Percentiles rank a stretch among this genome's conserved stretches.
Evolutionary conservation across 345 rosid species (phyloP).

Genomic region (Litchi chinensis): DNA sequence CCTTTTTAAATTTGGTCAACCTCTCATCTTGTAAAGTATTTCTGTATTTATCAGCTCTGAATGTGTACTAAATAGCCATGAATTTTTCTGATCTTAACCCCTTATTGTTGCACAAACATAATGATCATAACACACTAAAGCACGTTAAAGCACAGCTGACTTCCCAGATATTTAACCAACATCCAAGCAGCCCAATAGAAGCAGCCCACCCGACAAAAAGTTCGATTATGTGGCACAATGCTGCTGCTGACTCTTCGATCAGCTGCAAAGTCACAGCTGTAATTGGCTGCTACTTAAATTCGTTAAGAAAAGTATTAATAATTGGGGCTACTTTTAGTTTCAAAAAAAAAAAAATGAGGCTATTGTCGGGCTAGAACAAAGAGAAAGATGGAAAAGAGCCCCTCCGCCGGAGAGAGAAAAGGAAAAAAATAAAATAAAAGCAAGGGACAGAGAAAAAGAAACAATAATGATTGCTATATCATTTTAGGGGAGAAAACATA

Average conservation of each 20-base stretch:
- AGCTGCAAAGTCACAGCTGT: neutral
- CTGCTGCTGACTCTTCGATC: neutral
- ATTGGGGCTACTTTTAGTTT: neutral
- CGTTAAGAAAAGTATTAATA: neutral
- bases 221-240: neutral
- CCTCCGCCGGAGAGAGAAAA: too few relatives aligned
- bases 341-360: too few relatives aligned
- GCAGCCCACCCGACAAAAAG: slow-evolving; percentile 1
- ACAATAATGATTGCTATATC: neutral
- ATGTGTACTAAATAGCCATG: neutral
- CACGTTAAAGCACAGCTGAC: neutral
- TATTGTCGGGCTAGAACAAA: too few relatives aligned
- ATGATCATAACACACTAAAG: too few relatives aligned
- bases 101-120: too few relatives aligned
- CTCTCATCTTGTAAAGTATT: too few relatives aligned
- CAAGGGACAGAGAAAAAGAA: neutral
- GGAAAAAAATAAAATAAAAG: too few relatives aligned
- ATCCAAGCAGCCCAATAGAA: neutral
- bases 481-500: neutral
- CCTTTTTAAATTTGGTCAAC: too few relatives aligned
- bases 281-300: neutral
- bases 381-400: too few relatives aligned
- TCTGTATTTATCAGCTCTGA: neutral
- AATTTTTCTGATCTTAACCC: neutral
- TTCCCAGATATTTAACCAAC: neutral